These are phyloP conservation scores for Triangularia verruculosa DNA, from an alignment of 2,329 filamentous ascomycete genomes.

Conservation along the genomic window DNA sequence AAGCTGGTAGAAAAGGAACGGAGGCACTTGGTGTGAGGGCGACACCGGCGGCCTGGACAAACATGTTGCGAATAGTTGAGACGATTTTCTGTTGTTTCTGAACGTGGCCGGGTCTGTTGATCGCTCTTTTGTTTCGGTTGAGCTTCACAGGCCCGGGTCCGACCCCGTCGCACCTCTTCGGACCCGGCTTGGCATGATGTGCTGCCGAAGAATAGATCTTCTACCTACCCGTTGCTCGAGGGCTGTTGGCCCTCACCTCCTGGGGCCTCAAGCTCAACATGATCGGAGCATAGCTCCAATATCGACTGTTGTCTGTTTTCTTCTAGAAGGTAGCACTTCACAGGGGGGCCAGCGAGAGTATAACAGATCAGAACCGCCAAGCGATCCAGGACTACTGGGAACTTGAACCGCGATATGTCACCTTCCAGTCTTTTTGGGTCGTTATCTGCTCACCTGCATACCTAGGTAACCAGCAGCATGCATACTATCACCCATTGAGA, in stretches of 20 bases:
- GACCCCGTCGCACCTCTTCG: conserved; percentile 1
- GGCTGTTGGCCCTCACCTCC: neutral
- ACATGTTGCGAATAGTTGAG: neutral
- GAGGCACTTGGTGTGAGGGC: neutral
- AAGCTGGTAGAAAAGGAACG: conserved; percentile 11
- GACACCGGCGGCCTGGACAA: neutral
- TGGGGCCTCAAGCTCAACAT: neutral
- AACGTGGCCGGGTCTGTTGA: neutral
- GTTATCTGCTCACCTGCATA: neutral
- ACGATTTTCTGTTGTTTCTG: neutral
- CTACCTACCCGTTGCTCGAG: neutral
- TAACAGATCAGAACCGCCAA: neutral
- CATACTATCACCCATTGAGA: neutral
- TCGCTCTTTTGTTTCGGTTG: conserved; percentile 1
- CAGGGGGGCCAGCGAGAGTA: neutral
- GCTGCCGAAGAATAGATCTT: neutral
- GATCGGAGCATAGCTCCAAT: neutral
- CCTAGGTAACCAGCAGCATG: neutral
- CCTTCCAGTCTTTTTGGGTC: neutral
- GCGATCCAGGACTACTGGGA: neutral
- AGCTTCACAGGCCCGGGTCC: conserved; percentile 13
- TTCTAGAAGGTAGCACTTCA: neutral
- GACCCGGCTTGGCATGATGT: conserved; percentile 14
- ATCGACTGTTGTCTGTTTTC: neutral
- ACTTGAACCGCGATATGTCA: neutral